Evolutionary conservation across 2,329 filamentous ascomycete species (phyloP).

Genomic region (Ophiostoma montium): DNA sequence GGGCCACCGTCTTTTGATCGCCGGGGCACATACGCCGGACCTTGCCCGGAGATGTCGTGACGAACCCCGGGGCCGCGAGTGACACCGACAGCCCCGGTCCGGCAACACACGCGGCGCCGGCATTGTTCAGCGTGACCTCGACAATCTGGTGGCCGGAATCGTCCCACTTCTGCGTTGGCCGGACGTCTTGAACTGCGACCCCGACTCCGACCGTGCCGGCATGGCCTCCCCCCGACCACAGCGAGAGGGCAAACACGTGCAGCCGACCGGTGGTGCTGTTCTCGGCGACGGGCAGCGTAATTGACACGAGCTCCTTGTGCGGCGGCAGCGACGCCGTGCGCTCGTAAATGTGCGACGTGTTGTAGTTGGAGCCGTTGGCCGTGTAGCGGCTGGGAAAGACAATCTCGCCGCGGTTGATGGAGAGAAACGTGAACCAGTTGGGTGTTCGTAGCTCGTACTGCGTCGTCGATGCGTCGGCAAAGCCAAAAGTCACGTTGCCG

Average conservation of each 20-base stretch:
- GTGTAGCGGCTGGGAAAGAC: constrained; percentile 29
- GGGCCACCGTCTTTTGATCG: constrained; percentile 21
- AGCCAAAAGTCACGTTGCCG: constrained; percentile 25
- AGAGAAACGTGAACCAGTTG: constrained; percentile 4
- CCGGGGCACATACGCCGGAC: constrained; percentile 28
- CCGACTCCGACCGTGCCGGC: constrained; percentile 10
- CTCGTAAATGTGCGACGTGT: constrained; percentile 31
- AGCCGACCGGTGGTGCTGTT: constrained; percentile 16
- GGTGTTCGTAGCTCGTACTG: constrained; percentile 21
- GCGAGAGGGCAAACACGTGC: constrained; percentile 28
- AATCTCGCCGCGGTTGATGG: constrained; percentile 28
- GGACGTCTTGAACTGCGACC: constrained; percentile 26
- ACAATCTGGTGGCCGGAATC: constrained; percentile 22
- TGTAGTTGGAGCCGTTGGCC: constrained; percentile 25
- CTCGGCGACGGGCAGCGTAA: constrained; percentile 24
- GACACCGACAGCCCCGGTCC: constrained; percentile 19
- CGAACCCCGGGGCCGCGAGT: constrained; percentile 23
- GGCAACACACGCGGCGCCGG: constrained; percentile 21
- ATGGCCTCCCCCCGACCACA: constrained; percentile 17
- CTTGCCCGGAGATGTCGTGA: constrained; percentile 25
- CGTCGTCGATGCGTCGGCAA: constrained; percentile 11
- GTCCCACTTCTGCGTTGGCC: constrained; percentile 29
- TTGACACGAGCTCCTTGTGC: constrained; percentile 19
- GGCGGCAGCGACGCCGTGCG: constrained; percentile 22
- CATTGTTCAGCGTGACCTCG: constrained; percentile 26